phyloP scores from a whole-genome alignment of 2,329 filamentous ascomycete genomes.

The Aspergillus floridensis region DNA sequence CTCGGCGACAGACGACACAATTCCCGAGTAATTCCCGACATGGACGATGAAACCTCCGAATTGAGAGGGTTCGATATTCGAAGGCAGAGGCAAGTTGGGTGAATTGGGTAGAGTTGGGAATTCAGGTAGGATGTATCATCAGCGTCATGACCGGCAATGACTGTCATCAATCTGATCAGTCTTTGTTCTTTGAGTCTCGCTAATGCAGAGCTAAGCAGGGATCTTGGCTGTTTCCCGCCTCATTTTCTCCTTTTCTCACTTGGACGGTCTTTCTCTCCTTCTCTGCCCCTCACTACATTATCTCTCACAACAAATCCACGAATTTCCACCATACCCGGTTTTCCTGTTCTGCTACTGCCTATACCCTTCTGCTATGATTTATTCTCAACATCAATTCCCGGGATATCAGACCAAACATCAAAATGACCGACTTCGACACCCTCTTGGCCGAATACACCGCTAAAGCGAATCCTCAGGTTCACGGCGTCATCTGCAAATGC shows the following conservation, averaged over 20 bases:
- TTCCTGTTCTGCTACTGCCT: neutral
- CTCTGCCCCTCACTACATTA: neutral
- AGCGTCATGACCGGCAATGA: too few relatives aligned
- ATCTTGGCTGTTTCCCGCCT: neutral
- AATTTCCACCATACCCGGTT: neutral
- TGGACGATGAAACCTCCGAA: too few relatives aligned
- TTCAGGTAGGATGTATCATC: too few relatives aligned
- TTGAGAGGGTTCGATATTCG: too few relatives aligned
- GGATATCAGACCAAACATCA: neutral
- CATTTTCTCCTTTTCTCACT: neutral
- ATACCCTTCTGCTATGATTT: too few relatives aligned
- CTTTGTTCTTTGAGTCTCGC: neutral
- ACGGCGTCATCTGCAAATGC: conserved; percentile 9
- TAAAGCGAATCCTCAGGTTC: neutral
- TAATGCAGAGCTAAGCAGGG: neutral
- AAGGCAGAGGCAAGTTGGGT: too few relatives aligned
- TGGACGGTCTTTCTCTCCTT: too few relatives aligned
- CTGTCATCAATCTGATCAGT: too few relatives aligned
- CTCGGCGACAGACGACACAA: too few relatives aligned
- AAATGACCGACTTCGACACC: conserved; percentile 9
- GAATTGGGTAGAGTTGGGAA: too few relatives aligned
- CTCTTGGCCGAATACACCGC: conserved; percentile 8
- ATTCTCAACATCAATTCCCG: neutral
- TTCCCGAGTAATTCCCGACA: too few relatives aligned
- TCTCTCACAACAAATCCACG: neutral